These are phyloP conservation scores for Mallotus repandus DNA, from an alignment of 441 rosid genomes.

Conservation along the genomic window DNA sequence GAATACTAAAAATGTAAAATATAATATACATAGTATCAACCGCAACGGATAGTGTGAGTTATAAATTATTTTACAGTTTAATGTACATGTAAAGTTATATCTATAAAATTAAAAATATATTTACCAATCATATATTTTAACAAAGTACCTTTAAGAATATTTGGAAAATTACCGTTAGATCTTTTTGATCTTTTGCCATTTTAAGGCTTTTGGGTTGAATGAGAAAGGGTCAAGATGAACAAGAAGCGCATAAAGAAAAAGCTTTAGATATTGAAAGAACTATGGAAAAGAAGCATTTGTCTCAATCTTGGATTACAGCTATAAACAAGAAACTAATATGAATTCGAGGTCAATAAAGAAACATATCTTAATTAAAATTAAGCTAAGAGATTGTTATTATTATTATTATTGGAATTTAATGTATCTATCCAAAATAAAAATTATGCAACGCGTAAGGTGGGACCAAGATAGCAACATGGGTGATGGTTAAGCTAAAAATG, in stretches of 20 bases:
- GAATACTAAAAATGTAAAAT: too few species aligned
- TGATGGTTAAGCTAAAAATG: slow-evolving; percentile 18
- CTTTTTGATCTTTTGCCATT: not conserved
- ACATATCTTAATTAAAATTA: not conserved
- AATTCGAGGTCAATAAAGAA: not conserved
- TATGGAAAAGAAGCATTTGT: not conserved
- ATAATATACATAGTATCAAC: too few species aligned
- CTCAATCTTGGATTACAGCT: slow-evolving; percentile 40
- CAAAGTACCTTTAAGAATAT: too few species aligned
- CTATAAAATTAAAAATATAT: too few species aligned
- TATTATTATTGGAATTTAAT: not conserved
- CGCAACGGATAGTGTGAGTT: too few species aligned
- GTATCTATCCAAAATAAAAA: not conserved
- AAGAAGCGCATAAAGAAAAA: not conserved
- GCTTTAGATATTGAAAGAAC: not conserved
- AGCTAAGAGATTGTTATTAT: not conserved
- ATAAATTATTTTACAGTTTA: too few species aligned
- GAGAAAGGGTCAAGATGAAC: not conserved
- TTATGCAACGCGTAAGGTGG: slow-evolving; percentile 41
- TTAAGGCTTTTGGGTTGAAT: not conserved
- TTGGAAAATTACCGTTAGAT: not conserved
- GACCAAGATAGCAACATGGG: slow-evolving; percentile 38
- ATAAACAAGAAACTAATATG: slow-evolving; percentile 6
- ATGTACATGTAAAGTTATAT: too few species aligned
- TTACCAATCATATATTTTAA: too few species aligned